Percentiles rank a stretch among this genome's conserved stretches.
Conservation (phyloP, 2,329 filamentous ascomycete species). For the Tolypocladium guangdongense region DNA sequence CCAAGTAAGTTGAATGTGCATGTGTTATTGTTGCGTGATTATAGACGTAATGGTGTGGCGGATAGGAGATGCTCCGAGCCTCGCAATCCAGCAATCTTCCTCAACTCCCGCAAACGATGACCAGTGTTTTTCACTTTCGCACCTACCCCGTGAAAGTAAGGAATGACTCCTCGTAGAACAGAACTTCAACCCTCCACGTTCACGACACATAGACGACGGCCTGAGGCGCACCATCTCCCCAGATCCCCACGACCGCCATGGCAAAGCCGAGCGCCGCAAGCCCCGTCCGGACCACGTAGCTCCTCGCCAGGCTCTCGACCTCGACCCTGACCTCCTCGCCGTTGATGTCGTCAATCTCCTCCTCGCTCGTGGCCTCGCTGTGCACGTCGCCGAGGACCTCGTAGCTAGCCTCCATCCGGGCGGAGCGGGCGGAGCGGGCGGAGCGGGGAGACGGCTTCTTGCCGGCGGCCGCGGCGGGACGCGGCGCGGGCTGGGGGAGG, state of each 20-base stretch:
- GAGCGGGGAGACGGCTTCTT: constrained; percentile 20
- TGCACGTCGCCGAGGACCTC: constrained; percentile 51
- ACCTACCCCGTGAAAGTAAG: not conserved
- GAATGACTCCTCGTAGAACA: not conserved
- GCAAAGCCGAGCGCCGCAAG: constrained; percentile 46
- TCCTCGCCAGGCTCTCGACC: constrained; percentile 44
- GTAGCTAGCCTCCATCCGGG: constrained; percentile 59
- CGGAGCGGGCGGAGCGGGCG: constrained; percentile 26
- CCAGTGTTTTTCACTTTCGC: not conserved
- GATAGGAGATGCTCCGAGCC: not conserved
- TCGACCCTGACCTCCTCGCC: constrained; percentile 50
- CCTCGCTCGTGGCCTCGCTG: constrained; percentile 37
- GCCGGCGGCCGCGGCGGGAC: constrained; percentile 12
- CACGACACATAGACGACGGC: constrained; percentile 22
- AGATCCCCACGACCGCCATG: constrained; percentile 53
- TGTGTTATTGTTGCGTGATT: not conserved
- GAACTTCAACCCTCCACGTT: not conserved
- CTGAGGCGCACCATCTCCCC: constrained; percentile 46
- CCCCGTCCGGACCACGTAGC: constrained; percentile 41
- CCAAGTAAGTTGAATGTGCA: not conserved
- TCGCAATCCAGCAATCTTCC: not conserved
- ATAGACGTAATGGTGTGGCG: not conserved
- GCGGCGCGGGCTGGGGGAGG: constrained; percentile 25
- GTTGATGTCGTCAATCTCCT: constrained; percentile 43
- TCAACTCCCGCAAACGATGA: not conserved